Conservation (phyloP, 164 flowering plant species). For the Santalum album region DNA sequence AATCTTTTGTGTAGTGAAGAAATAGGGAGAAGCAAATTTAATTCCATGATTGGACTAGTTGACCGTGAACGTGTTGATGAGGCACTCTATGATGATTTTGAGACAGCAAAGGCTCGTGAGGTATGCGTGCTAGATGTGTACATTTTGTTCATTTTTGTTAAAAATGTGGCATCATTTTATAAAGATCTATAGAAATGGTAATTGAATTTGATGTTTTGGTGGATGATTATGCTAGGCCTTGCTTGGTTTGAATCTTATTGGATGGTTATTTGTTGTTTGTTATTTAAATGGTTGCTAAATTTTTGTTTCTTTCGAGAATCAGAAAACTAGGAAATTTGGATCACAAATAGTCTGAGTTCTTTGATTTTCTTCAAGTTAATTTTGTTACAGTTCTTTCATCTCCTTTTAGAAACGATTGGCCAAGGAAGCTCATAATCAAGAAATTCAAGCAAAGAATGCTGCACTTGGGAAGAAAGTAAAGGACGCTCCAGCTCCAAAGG, state of each 20-base stretch:
- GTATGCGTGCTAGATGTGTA: slow-evolving; percentile 21
- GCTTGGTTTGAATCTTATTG: too few relatives aligned
- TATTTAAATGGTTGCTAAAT: too few relatives aligned
- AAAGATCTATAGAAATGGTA: too few relatives aligned
- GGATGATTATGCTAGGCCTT: too few relatives aligned
- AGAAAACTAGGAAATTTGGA: too few relatives aligned
- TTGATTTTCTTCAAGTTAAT: background rate
- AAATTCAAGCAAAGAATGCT: slow-evolving; percentile 77
- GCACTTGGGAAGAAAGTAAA: slow-evolving; percentile 79
- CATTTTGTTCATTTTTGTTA: background rate
- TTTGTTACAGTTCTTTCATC: background rate
- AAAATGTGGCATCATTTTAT: too few relatives aligned
- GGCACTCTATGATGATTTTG: slow-evolving; percentile 87
- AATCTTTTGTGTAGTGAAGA: slow-evolving; percentile 57
- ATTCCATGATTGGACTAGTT: slow-evolving; percentile 91
- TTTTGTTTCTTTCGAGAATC: too few relatives aligned
- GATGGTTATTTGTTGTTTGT: too few relatives aligned
- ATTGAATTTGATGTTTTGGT: too few relatives aligned
- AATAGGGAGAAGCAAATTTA: slow-evolving; percentile 73
- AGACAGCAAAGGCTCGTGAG: slow-evolving; percentile 90
- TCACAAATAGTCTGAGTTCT: too few relatives aligned
- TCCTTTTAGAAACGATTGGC: slow-evolving; percentile 74
- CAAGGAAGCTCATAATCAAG: slow-evolving; percentile 84
- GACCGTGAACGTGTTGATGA: slow-evolving; percentile 88
- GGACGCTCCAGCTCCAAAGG: slow-evolving; percentile 51